Evolutionary conservation across 1,284 basidiomycete species (phyloP), one percentile per base, ranked within the genome.

Genomic region (Malassezia dermatis): DNA sequence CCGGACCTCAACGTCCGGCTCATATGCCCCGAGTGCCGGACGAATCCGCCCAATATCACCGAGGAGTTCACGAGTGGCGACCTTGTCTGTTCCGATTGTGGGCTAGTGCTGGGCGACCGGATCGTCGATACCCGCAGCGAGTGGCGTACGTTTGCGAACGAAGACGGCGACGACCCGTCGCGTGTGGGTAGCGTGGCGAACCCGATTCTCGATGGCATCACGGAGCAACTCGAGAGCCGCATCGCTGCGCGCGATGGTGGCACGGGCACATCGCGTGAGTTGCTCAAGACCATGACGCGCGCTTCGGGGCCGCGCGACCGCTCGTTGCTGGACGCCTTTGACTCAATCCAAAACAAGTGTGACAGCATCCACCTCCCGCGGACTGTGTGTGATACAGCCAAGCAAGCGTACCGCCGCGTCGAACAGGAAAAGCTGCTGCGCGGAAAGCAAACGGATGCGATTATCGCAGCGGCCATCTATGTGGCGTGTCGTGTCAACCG

Each of bases 61-160:
- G 94, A 99, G 79, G 90, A 96, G 78, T 96, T 94, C 78, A 86
- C 88, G 69, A 88, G 87, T 63, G 94, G 94, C 67, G 94, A 99
- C 78, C 82, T 98, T 65, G 93, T 96, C 60, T 99, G 94, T 78
- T 89, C 88, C 63, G 84, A 84, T 63, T 99, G 94, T 80, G 94
- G 94, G 61, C 80, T 94, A 64, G 89, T 96, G 59, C 79, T 96
- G 61, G 90, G 91, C 69, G 91, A 98, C 76, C 82, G 90, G 67
- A 86, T 99, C 58, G 90, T 98, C 41, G 94, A 99, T 76, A 98
- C 94, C 27, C 81, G 94, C 70, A 91, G 88, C 77, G 94, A 99
- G 84, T 99, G 77, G 69, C 81, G 95, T 85, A 98, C 94, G 55
- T 99, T 99, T 77, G 94, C 94, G 64, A 94, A 99, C 76, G 93